phyloP scores from a whole-genome alignment of 208 protist genomes.

The Kentomonas sorsogonicus region DNA sequence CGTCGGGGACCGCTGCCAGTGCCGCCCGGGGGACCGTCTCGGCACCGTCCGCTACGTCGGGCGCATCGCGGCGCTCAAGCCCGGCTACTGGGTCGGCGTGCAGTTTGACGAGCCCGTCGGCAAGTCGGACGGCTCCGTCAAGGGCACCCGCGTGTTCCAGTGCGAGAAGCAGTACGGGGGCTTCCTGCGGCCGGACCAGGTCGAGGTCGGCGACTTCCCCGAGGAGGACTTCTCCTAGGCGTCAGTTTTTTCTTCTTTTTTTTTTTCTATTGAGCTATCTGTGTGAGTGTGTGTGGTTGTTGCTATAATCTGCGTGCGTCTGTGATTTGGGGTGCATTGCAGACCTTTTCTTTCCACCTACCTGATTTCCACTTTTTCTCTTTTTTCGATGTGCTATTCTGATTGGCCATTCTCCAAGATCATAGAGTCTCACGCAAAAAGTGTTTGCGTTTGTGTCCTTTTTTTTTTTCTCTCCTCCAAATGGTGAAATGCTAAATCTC shows the following conservation, averaged over 20 bases:
- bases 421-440: too few relatives aligned
- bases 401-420: too few relatives aligned
- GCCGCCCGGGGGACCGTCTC: constrained; percentile 73
- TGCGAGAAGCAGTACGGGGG: constrained; percentile 78
- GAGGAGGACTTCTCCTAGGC: constrained; percentile 59
- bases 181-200: constrained; percentile 82
- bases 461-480: constrained; percentile 12
- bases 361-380: not conserved
- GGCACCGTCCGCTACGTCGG: constrained; percentile 87
- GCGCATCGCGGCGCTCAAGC: constrained; percentile 70
- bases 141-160: constrained; percentile 85
- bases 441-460: constrained; percentile 6
- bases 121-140: constrained; percentile 92
- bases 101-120: constrained; percentile 94
- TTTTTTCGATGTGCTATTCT: not conserved
- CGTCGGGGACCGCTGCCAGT: constrained; percentile 82
- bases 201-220: constrained; percentile 87
- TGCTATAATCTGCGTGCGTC: not conserved
- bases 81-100: constrained; percentile 90
- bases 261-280: constrained; percentile 3
- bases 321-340: not conserved
- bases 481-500: too few relatives aligned
- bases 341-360: not conserved
- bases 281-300: not conserved
- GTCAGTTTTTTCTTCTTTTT: not conserved